A percentile compares a stretch with the other conserved stretches of the same genome.
phyloP scores from a whole-genome alignment of 805 yeast genomes.

The Lipomyces japonicus region DNA sequence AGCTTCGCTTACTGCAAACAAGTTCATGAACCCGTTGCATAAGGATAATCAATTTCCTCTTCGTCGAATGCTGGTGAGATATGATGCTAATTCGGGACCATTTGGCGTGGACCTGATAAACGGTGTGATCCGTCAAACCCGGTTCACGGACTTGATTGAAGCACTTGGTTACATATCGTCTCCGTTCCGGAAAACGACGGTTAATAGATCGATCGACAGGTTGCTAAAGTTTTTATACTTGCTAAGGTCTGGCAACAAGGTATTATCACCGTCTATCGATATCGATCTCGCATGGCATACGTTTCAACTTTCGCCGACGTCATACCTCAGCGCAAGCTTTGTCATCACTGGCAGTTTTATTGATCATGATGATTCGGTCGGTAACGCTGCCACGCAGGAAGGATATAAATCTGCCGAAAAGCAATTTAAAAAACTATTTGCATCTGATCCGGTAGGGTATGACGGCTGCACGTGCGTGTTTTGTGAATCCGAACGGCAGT shows the following conservation, averaged over 20 bases:
- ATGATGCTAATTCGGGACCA: conserved; percentile 22
- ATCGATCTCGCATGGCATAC: conserved; percentile 31
- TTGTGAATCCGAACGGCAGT: conserved; percentile 11
- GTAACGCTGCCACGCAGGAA: not conserved
- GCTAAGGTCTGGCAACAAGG: conserved; percentile 5
- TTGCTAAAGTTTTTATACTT: conserved; percentile 18
- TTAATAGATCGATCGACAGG: conserved; percentile 12
- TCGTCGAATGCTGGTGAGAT: conserved; percentile 15
- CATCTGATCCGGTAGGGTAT: conserved; percentile 6
- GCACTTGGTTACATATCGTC: conserved; percentile 24
- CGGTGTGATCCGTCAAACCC: conserved; percentile 27
- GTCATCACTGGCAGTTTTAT: conserved; percentile 7
- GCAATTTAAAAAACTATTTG: conserved; percentile 1
- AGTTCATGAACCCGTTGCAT: not conserved
- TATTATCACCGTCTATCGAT: conserved; percentile 28
- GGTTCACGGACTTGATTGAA: conserved; percentile 27
- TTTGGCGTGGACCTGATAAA: conserved; percentile 22
- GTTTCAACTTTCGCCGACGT: conserved; percentile 25
- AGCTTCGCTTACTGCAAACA: not conserved
- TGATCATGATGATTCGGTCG: conserved; percentile 9
- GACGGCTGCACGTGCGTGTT: conserved; percentile 13
- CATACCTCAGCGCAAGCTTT: conserved; percentile 6
- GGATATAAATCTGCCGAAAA: not conserved
- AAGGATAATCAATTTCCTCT: conserved; percentile 2
- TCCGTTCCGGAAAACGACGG: conserved; percentile 18